These are phyloP conservation scores for Dacryopinax primogenitus DNA, from an alignment of 768 basidiomycete genomes.

Conservation along the genomic window DNA sequence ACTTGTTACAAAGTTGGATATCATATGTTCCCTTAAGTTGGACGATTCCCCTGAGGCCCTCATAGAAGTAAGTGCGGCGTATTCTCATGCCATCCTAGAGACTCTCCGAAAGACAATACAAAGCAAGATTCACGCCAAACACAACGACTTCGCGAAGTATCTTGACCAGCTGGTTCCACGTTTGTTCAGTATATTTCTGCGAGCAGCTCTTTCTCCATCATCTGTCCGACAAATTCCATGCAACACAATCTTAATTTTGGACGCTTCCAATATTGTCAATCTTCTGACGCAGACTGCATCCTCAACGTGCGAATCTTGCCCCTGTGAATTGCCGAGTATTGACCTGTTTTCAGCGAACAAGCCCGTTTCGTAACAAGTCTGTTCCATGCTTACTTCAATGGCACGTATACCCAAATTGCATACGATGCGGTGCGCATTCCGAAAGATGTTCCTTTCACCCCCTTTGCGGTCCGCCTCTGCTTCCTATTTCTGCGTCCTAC, in stretches of 20 bases:
- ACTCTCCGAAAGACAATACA: constrained; percentile 52
- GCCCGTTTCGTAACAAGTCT: constrained; percentile 40
- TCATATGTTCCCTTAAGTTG: constrained; percentile 28
- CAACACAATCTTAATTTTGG: constrained; percentile 45
- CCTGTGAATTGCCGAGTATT: neutral
- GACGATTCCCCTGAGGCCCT: neutral
- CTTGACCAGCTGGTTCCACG: constrained; percentile 60
- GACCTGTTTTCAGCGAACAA: constrained; percentile 42
- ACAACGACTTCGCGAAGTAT: constrained; percentile 69
- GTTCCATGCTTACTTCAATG: constrained; percentile 44
- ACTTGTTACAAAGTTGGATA: constrained; percentile 60
- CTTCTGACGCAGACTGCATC: constrained; percentile 52
- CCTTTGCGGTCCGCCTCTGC: constrained; percentile 38
- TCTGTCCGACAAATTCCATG: constrained; percentile 24
- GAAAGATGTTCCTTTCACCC: constrained; percentile 28
- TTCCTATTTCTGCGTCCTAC: constrained; percentile 9
- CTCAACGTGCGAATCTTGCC: constrained; percentile 45
- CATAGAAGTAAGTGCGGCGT: constrained; percentile 60
- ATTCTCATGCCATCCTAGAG: constrained; percentile 68
- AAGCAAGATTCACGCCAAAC: constrained; percentile 38
- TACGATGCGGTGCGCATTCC: constrained; percentile 45
- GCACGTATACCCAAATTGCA: constrained; percentile 40
- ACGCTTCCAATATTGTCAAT: constrained; percentile 53
- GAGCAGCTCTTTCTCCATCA: constrained; percentile 26
- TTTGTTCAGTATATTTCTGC: constrained; percentile 53